phyloP scores from a whole-genome alignment of 768 basidiomycete species.

The Xanthoconium stramineum region DNA sequence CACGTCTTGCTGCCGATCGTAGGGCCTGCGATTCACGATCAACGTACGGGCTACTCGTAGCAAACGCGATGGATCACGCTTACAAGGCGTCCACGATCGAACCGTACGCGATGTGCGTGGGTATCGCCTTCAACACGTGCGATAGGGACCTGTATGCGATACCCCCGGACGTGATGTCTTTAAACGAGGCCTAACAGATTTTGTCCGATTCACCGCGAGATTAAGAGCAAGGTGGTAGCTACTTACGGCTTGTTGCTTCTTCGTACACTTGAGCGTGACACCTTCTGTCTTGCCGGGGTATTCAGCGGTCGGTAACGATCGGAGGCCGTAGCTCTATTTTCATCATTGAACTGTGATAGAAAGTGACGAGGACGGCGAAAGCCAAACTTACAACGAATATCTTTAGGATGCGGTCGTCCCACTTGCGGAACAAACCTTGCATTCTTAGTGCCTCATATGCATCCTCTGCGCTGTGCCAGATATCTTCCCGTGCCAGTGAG shows the following conservation, averaged over 20 bases:
- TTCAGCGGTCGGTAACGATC: not conserved
- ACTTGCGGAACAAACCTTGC: not conserved
- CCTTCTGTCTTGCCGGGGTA: not conserved
- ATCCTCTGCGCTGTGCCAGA: not conserved
- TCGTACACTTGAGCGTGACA: not conserved
- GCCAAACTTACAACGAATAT: not conserved
- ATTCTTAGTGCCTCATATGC: not conserved
- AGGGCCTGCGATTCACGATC: not conserved
- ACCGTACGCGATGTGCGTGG: not conserved
- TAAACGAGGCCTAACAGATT: not conserved
- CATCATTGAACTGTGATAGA: too few relatives aligned
- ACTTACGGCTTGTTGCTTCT: not conserved
- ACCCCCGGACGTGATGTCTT: not conserved
- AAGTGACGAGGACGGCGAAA: not conserved
- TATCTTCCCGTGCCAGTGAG: not conserved
- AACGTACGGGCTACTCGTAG: too few relatives aligned
- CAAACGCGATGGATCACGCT: not conserved
- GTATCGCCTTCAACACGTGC: not conserved
- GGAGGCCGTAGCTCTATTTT: not conserved
- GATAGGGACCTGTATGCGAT: not conserved
- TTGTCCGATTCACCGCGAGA: not conserved
- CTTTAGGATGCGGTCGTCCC: constrained; percentile 5
- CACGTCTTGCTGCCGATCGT: not conserved
- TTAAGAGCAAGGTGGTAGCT: not conserved
- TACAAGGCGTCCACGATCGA: not conserved